These are phyloP conservation scores for Suhomyces tanzawaensis DNA, from an alignment of 805 yeast species.

Conservation along the genomic window DNA sequence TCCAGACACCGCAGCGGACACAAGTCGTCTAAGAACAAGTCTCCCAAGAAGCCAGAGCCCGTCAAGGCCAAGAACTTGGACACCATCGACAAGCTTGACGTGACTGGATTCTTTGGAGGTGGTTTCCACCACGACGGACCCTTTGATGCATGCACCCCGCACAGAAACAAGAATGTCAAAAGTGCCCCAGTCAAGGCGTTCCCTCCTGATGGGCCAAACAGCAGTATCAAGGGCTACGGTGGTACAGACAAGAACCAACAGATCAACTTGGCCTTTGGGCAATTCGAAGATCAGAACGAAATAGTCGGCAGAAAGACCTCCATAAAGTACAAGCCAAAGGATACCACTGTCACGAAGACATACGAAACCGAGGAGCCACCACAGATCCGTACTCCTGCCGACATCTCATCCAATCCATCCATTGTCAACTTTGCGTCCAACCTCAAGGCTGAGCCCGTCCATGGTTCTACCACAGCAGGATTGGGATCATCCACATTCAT, in stretches of 20 bases:
- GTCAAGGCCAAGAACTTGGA: constrained; percentile 74
- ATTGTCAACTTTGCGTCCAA: constrained; percentile 71
- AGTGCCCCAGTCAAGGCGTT: constrained; percentile 94
- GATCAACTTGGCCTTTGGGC: constrained; percentile 77
- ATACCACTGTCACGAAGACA: constrained; percentile 1
- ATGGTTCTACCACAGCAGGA: constrained; percentile 85
- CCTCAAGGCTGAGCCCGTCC: constrained; percentile 66
- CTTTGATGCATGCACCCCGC: constrained; percentile 97
- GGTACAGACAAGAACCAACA: constrained; percentile 50
- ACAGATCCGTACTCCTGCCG: constrained; percentile 33
- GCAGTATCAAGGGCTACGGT: constrained; percentile 69
- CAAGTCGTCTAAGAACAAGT: constrained; percentile 21
- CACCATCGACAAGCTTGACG: constrained; percentile 93
- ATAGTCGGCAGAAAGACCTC: constrained; percentile 29
- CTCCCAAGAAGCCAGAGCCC: constrained; percentile 44
- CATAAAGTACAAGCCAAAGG: constrained; percentile 5
- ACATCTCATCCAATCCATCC: constrained; percentile 37
- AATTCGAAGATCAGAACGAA: constrained; percentile 43
- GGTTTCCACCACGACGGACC: constrained; percentile 99
- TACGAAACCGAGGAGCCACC: constrained; percentile 10
- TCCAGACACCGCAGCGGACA: constrained; percentile 10
- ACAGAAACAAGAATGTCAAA: constrained; percentile 71
- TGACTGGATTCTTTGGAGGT: constrained; percentile 89
- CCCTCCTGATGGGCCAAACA: constrained; percentile 94
- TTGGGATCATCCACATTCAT: constrained; percentile 88